phyloP scores from a whole-genome alignment of 208 protist species.

The Angomonas desouzai region DNA sequence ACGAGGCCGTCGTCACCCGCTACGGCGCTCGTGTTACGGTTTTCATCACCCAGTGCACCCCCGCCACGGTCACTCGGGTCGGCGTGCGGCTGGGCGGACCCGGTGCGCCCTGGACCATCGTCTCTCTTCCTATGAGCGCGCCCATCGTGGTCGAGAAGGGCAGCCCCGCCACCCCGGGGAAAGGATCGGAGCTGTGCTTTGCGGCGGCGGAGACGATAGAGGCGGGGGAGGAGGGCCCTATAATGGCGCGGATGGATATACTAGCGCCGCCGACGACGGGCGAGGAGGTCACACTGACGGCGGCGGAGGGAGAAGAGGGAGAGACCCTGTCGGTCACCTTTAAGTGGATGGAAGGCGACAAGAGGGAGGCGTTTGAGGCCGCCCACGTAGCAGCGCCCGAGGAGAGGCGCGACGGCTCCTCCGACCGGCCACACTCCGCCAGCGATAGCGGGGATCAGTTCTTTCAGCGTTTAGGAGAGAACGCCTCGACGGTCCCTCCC shows the following conservation, averaged over 20 bases:
- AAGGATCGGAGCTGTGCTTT: slow-evolving; percentile 39
- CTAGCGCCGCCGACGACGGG: slow-evolving; percentile 17
- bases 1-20: slow-evolving; percentile 22
- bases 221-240: too few species aligned
- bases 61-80: slow-evolving; percentile 15
- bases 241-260: slow-evolving; percentile 12
- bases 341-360: slow-evolving; percentile 23
- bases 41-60: slow-evolving; percentile 24
- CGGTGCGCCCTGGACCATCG: slow-evolving; percentile 33
- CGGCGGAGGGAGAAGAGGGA: background rate
- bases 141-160: slow-evolving; percentile 26
- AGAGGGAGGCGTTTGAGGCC: background rate
- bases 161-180: slow-evolving; percentile 9
- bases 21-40: slow-evolving; percentile 36
- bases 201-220: slow-evolving; percentile 18
- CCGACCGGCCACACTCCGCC: background rate
- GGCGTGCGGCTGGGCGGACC: slow-evolving; percentile 56
- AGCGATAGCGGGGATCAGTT: background rate
- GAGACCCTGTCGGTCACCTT: slow-evolving; percentile 23
- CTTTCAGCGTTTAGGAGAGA: background rate
- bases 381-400: background rate
- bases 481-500: background rate
- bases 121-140: slow-evolving; percentile 36
- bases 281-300: slow-evolving; percentile 12
- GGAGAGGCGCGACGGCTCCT: background rate